Conservation (phyloP, 108 stramenopile species). For the Fragilariopsis cylindrus region DNA sequence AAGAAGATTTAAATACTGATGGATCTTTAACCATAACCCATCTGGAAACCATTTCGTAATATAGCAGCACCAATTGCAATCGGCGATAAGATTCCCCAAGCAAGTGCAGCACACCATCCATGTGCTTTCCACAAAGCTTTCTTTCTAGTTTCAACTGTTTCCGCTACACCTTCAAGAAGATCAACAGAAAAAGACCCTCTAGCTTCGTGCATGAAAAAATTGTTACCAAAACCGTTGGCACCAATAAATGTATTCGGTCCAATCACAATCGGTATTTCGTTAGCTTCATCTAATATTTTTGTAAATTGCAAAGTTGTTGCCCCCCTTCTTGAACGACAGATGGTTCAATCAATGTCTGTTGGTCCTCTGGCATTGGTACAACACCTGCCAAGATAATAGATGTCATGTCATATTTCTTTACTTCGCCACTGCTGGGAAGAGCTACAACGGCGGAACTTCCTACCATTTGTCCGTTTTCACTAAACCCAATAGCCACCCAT, state of each 20-base stretch:
- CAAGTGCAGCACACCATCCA: constrained; percentile 58
- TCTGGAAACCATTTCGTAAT: constrained; percentile 40
- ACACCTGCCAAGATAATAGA: constrained; percentile 30
- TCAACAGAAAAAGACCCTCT: constrained; percentile 17
- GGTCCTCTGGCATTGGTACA: constrained; percentile 22
- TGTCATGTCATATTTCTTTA: constrained; percentile 51
- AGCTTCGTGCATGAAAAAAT: constrained; percentile 39
- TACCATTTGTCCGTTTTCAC: constrained; percentile 39
- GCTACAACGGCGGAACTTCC: constrained; percentile 61
- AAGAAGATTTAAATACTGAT: constrained; percentile 35
- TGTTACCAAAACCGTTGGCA: constrained; percentile 44
- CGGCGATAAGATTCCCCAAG: constrained; percentile 66
- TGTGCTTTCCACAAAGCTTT: constrained; percentile 57
- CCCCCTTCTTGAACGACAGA: constrained; percentile 40
- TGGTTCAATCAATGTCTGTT: constrained; percentile 60
- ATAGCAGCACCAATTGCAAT: constrained; percentile 57
- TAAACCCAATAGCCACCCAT: constrained; percentile 51
- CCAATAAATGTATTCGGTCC: constrained; percentile 47
- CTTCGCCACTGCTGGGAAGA: constrained; percentile 38
- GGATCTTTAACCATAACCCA: constrained; percentile 48
- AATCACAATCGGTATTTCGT: constrained; percentile 44
- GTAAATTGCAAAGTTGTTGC: constrained; percentile 61
- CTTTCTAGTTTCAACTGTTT: constrained; percentile 21
- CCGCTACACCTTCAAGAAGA: background rate
- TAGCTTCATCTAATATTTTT: constrained; percentile 54